phyloP scores from a whole-genome alignment of 768 basidiomycete species.

The Tulasnella calospora region DNA sequence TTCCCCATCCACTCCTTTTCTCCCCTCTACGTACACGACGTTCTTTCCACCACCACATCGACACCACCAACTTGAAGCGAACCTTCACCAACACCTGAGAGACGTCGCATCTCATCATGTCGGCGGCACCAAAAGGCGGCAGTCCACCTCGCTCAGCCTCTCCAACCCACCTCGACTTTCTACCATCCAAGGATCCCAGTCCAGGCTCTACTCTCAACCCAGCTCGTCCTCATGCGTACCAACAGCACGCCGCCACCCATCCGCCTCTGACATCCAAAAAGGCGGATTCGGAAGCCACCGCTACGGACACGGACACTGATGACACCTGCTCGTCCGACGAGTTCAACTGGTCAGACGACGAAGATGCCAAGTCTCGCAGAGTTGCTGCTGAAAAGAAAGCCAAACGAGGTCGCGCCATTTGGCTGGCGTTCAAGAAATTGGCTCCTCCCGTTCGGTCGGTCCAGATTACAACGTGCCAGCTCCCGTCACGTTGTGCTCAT shows the following conservation, averaged over 20 bases:
- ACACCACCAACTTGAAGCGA: not conserved
- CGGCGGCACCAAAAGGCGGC: not conserved
- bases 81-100: not conserved
- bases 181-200: not conserved
- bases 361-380: slow-evolving; percentile 38
- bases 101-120: not conserved
- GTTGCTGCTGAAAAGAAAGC: slow-evolving; percentile 43
- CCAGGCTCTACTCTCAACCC: not conserved
- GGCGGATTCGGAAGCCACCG: not conserved
- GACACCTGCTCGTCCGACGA: slow-evolving; percentile 61
- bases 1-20: not conserved
- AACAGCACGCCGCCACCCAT: not conserved
- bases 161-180: slow-evolving; percentile 13
- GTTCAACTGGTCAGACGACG: slow-evolving; percentile 70
- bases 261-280: slow-evolving; percentile 1
- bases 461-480: not conserved
- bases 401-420: slow-evolving; percentile 58
- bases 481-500: not conserved
- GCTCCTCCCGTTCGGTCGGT: slow-evolving; percentile 44
- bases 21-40: not conserved
- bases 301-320: slow-evolving; percentile 21
- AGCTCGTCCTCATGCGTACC: not conserved
- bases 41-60: not conserved
- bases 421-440: slow-evolving; percentile 62
- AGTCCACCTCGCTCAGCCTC: slow-evolving; percentile 2